Base-by-base conservation (phyloP, 1,284 basidiomycete genomes). In the Uromyces viciae-fabae region DNA sequence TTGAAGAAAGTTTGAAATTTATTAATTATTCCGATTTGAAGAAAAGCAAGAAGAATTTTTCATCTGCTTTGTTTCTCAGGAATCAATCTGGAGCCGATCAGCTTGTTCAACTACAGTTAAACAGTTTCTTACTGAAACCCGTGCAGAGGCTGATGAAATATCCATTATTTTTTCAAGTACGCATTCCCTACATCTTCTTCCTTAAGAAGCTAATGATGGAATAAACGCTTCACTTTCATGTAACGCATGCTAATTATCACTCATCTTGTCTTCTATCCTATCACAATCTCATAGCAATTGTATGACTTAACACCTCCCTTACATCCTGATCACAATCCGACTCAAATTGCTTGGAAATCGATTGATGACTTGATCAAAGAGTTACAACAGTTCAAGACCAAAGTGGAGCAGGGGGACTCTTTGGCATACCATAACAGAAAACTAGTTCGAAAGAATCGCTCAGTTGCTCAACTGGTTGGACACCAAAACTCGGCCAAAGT, bases 11-110 rank as follows among this genome's bases (percentile, higher is more conserved):
- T 15, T 28, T 22, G 4, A 69, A 69, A 14, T 89, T 91, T 82
- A 85, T 86, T 22, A 85, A 86, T 22, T 90, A 88, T 66, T 40
- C 17, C 36, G 66, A 69, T n/a, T 43, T 40, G 15, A 40, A 43
- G 14, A n/a, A n/a, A n/a, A n/a, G n/a, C n/a, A n/a, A n/a, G n/a
- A n/a, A n/a, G n/a, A n/a, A n/a, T n/a, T 40, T 43, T 84, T 91
- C 93, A 81, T 93, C 96, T 87, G 93, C 92, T 1, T 92, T 93
- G 85, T 96, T 95, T 85, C 88, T 96, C 15, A 87, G 89, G 82
- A 88, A 95, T 83, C 92, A 94, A 89, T 88, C 38, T 89, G 90
- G 82, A 88, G 88, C 71, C 90, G 14, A 90, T 91, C 89, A 89
- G 87, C n/a, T n/a, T n/a, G n/a, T n/a, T n/a, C n/a, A n/a, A n/a